Evolutionary conservation across 768 basidiomycete genomes (phyloP).

Genomic region (Lactarius sanguifluus): DNA sequence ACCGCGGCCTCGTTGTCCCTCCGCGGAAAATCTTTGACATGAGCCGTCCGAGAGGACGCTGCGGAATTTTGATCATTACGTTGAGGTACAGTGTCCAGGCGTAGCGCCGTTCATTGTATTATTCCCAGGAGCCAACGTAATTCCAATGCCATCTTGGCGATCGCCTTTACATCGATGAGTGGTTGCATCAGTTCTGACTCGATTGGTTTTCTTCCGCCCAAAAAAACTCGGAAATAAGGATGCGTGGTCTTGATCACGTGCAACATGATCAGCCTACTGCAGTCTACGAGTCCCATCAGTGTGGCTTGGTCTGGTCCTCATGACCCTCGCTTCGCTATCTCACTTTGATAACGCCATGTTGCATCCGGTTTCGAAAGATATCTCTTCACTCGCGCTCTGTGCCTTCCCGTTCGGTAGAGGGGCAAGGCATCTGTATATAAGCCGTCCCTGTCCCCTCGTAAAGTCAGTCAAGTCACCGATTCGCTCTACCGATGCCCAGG

Average conservation of each 20-base stretch:
- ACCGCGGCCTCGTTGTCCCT: background rate
- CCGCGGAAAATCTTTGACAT: background rate
- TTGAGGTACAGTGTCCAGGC: background rate
- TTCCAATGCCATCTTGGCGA: background rate
- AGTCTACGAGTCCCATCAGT: background rate
- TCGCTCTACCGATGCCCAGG: background rate
- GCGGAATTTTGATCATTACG: background rate
- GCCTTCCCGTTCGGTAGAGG: background rate
- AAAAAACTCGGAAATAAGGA: background rate
- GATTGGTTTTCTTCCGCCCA: background rate
- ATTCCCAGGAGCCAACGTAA: background rate
- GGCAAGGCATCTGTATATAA: background rate
- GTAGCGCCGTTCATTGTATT: background rate
- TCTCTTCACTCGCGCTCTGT: background rate
- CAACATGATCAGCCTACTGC: background rate
- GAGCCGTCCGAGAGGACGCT: background rate
- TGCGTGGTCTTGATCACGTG: background rate
- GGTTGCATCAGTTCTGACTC: background rate
- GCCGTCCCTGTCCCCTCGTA: background rate
- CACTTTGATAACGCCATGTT: background rate
- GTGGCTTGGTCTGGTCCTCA: background rate
- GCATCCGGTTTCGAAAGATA: too few relatives aligned
- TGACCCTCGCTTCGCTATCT: background rate
- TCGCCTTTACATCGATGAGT: background rate
- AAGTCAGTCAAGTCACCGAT: background rate